Percentiles rank a stretch among this genome's conserved stretches.
Evolutionary conservation across 192 early-diverging fungal genomes (phyloP).

Genomic region (Mortierella claussenii): DNA sequence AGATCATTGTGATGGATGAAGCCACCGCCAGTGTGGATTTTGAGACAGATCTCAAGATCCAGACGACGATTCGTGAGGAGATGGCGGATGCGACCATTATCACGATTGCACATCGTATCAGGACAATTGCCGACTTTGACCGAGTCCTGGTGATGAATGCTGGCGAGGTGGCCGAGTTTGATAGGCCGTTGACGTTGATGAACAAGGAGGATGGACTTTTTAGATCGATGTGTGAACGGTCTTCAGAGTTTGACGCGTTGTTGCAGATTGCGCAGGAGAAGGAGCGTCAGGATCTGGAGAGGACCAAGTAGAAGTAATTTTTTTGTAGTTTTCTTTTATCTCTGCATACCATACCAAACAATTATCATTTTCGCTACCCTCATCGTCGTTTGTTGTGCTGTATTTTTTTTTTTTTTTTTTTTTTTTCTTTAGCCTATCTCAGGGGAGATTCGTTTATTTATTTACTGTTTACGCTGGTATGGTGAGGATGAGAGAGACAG

Average conservation of each 20-base stretch:
- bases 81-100: slow-evolving; percentile 80
- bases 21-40: slow-evolving; percentile 93
- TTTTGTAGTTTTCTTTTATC: no score
- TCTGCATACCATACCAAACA: no score
- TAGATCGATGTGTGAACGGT: slow-evolving; percentile 80
- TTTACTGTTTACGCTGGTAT: no score
- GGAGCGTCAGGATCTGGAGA: slow-evolving; percentile 7
- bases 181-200: slow-evolving; percentile 80
- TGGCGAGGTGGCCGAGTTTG: slow-evolving; percentile 84
- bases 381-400: no score
- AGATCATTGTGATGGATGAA: slow-evolving; percentile 85
- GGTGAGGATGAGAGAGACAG: no score
- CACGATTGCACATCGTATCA: slow-evolving; percentile 88
- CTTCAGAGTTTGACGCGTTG: slow-evolving; percentile 82
- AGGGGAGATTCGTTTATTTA: no score
- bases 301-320: background rate
- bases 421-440: no score
- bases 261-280: slow-evolving; percentile 67
- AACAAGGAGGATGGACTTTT: slow-evolving; percentile 72
- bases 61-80: slow-evolving; percentile 79
- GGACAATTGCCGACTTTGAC: slow-evolving; percentile 82
- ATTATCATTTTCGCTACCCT: no score
- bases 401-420: slow-evolving; percentile 4
- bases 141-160: slow-evolving; percentile 72
- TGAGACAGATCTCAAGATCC: slow-evolving; percentile 84